Evolutionary conservation across 129 eudicot genomes (phyloP).

Genomic region (Flaveria brownii): DNA sequence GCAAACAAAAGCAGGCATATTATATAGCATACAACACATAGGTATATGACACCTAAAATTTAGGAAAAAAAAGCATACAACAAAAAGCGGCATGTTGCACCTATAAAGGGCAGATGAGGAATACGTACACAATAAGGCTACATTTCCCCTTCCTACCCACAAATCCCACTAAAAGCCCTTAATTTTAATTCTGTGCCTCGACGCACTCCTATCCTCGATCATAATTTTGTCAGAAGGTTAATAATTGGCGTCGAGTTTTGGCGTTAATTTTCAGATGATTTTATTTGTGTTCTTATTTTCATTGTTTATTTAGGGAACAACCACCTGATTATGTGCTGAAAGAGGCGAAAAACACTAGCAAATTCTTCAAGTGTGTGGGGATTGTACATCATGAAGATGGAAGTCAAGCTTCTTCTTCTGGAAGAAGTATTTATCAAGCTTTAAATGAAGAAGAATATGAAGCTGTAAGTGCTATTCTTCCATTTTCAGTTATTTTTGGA

Average conservation of each 20-base stretch:
- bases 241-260: neutral
- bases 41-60: too few species aligned
- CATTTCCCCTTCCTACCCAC: too few species aligned
- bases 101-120: too few species aligned
- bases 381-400: conserved; percentile 58
- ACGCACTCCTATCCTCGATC: too few species aligned
- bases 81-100: too few species aligned
- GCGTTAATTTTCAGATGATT: neutral
- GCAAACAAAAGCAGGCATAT: too few species aligned
- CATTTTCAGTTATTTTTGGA: neutral
- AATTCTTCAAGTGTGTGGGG: conserved; percentile 83
- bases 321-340: conserved; percentile 93
- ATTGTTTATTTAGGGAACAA: conserved; percentile 59
- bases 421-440: conserved; percentile 70
- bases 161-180: too few species aligned
- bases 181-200: too few species aligned
- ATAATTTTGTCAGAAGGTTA: conserved; percentile 1
- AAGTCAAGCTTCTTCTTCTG: conserved; percentile 43
- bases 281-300: neutral
- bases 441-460: conserved; percentile 90
- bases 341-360: conserved; percentile 85
- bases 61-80: too few species aligned
- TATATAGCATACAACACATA: too few species aligned
- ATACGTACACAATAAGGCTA: too few species aligned
- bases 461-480: conserved; percentile 56